Evolutionary conservation across 768 basidiomycete genomes (phyloP).

Genomic region (Hericium alpestre): DNA sequence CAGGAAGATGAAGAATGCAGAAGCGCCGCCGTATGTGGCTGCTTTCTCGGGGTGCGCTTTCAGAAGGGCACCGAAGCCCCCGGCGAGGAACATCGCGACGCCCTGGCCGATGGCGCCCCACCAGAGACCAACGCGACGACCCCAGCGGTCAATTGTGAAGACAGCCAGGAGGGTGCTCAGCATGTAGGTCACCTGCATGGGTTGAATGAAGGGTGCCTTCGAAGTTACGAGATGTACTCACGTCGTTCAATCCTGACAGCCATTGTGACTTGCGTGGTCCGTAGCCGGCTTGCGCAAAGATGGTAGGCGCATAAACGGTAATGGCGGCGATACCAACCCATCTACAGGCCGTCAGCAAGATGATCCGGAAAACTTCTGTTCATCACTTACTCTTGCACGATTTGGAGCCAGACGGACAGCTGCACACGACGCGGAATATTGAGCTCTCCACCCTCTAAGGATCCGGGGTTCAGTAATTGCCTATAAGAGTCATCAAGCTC

Average conservation of each 20-base stretch:
- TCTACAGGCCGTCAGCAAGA: conserved; percentile 4
- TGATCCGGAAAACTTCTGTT: conserved; percentile 6
- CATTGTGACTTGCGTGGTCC: conserved; percentile 32
- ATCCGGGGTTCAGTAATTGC: neutral
- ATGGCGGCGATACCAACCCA: conserved; percentile 38
- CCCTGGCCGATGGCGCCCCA: conserved; percentile 37
- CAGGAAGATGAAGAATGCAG: conserved; percentile 33
- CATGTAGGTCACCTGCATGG: conserved; percentile 31
- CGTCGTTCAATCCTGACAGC: conserved; percentile 35
- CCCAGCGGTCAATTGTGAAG: conserved; percentile 33
- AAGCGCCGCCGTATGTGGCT: conserved; percentile 29
- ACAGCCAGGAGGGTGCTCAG: conserved; percentile 30
- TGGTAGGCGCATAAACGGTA: conserved; percentile 35
- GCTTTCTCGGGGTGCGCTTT: conserved; percentile 31
- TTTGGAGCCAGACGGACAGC: conserved; percentile 34
- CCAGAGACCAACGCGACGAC: conserved; percentile 33
- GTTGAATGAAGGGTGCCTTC: neutral
- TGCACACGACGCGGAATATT: conserved; percentile 33
- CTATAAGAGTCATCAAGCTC: neutral
- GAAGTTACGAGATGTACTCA: conserved; percentile 10
- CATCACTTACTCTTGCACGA: conserved; percentile 24
- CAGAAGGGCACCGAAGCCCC: conserved; percentile 30
- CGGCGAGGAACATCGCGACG: conserved; percentile 28
- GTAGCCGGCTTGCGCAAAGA: conserved; percentile 34
- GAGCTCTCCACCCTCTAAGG: conserved; percentile 24